phyloP scores from a whole-genome alignment of 306 rosid genomes.

The Cercis canadensis region DNA sequence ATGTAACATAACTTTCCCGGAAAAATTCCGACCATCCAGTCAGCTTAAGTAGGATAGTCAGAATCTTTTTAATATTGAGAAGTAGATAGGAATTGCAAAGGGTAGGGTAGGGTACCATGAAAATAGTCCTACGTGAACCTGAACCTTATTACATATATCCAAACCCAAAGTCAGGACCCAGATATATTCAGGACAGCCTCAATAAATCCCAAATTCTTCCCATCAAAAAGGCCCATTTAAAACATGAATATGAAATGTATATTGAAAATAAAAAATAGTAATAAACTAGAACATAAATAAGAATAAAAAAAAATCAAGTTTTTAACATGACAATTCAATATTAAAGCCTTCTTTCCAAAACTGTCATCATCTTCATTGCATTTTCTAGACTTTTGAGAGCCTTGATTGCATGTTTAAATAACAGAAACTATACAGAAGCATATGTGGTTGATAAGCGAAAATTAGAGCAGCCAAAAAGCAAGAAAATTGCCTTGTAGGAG shows the following conservation, averaged over 20 bases:
- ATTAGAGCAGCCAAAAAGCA: slow-evolving; percentile 29
- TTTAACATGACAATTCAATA: not conserved
- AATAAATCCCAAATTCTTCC: too few species aligned
- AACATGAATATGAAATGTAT: too few species aligned
- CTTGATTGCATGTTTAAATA: slow-evolving; percentile 33
- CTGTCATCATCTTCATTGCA: slow-evolving; percentile 2
- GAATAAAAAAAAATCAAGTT: too few species aligned
- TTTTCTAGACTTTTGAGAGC: not conserved
- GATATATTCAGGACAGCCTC: too few species aligned
- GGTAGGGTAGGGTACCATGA: too few species aligned
- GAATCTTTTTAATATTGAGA: not conserved
- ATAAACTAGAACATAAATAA: too few species aligned
- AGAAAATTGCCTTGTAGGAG: slow-evolving; percentile 71
- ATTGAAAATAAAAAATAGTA: too few species aligned
- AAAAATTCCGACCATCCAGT: not conserved
- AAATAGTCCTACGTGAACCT: too few species aligned
- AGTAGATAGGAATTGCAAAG: not conserved
- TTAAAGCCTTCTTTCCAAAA: slow-evolving; percentile 1
- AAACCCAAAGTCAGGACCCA: too few species aligned
- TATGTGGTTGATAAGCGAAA: slow-evolving; percentile 9
- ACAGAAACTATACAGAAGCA: slow-evolving; percentile 26
- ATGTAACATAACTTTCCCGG: slow-evolving; percentile 1
- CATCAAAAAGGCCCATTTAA: too few species aligned
- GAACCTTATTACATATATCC: too few species aligned
- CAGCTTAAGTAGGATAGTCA: slow-evolving; percentile 9